phyloP scores from a whole-genome alignment of 371 early-diverging fungal genomes.

The Rozella allomycis region DNA sequence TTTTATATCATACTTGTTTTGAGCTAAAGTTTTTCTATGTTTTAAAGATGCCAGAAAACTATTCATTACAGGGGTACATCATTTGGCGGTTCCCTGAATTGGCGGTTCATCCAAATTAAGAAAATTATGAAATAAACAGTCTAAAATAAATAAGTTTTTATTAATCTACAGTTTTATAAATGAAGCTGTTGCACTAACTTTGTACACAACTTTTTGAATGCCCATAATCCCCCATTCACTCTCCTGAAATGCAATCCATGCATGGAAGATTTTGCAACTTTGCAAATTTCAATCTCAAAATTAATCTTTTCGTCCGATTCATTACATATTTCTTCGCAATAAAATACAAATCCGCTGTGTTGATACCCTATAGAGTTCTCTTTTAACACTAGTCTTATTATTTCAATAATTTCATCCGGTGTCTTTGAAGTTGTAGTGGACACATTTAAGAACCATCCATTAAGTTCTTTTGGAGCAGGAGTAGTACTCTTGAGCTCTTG shows the following conservation, averaged over 20 bases:
- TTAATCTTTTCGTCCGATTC: conserved; percentile 1
- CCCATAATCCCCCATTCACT: conserved; percentile 21
- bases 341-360: conserved; percentile 1
- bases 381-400: conserved; percentile 8
- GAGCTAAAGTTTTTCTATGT: no score
- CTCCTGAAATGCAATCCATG: conserved; percentile 24
- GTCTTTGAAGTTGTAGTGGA: conserved; percentile 16
- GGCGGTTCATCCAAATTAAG: no score
- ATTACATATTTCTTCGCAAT: neutral
- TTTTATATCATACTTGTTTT: no score
- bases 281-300: conserved; percentile 22
- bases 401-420: conserved; percentile 9
- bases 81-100: no score
- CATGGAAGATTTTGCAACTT: conserved; percentile 10
- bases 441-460: conserved; percentile 24
- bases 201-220: conserved; percentile 23
- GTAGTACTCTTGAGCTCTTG: no score
- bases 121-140: no score
- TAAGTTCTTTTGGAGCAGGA: no score
- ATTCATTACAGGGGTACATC: no score
- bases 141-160: no score
- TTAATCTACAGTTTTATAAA: no score
- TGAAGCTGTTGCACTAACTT: no score
- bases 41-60: no score
- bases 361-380: conserved; percentile 3